phyloP scores from a whole-genome alignment of 495 filamentous ascomycete species.

The Annulohypoxylon moriforme region DNA sequence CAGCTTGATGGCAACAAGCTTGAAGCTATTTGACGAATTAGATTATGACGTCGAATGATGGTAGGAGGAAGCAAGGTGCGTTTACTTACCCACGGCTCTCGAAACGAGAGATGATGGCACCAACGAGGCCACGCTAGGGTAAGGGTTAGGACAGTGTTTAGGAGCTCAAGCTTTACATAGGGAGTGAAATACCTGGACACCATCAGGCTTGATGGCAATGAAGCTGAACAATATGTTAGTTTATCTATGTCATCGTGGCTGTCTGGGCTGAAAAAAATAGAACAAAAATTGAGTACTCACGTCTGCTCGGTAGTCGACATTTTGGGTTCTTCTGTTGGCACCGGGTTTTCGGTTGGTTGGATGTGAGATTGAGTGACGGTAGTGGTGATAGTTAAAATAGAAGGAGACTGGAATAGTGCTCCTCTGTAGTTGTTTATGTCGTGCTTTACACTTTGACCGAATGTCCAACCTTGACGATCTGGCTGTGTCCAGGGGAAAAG shows the following conservation, averaged over 20 bases:
- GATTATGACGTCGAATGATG: neutral
- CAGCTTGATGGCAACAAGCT: conserved; percentile 98
- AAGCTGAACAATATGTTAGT: conserved; percentile 75
- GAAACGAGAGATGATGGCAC: conserved; percentile 96
- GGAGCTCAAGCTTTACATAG: conserved; percentile 4
- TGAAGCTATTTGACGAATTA: conserved; percentile 72
- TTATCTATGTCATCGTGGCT: conserved; percentile 12
- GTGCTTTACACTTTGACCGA: conserved; percentile 45
- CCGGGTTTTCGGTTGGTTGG: conserved; percentile 50
- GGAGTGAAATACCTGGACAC: conserved; percentile 82
- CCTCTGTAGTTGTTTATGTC: conserved; percentile 45
- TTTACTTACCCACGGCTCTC: conserved; percentile 84
- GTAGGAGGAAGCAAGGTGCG: neutral
- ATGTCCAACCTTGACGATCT: conserved; percentile 44
- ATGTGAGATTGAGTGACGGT: conserved; percentile 50
- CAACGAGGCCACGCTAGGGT: conserved; percentile 89
- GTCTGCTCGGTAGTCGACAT: conserved; percentile 91
- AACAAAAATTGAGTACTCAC: conserved; percentile 65
- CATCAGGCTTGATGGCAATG: conserved; percentile 99
- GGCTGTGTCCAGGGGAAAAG: conserved; percentile 43
- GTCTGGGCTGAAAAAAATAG: neutral
- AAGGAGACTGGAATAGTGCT: conserved; percentile 43
- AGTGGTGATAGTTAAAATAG: conserved; percentile 56
- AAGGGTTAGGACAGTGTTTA: conserved; percentile 36
- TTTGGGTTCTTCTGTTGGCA: conserved; percentile 63